These are phyloP conservation scores for Kwoniella dejecticola DNA, from an alignment of 768 basidiomycete genomes.

Conservation along the genomic window DNA sequence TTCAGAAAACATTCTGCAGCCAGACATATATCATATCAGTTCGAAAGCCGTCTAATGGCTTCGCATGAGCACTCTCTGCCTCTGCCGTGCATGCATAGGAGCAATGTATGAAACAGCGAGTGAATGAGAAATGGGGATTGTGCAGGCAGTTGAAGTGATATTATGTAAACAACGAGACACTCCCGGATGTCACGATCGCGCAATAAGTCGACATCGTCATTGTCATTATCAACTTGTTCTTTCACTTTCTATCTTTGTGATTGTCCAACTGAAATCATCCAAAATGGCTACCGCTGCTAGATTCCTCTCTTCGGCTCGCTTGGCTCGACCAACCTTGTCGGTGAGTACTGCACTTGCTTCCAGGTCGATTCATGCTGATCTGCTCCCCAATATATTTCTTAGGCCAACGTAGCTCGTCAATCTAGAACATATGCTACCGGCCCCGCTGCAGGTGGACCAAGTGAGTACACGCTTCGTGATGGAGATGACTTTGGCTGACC, in stretches of 20 bases:
- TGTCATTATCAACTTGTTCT: neutral
- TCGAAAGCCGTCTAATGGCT: no score
- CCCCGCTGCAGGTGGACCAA: slow-evolving; percentile 15
- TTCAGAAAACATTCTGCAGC: no score
- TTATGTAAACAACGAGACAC: no score
- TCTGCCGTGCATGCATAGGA: no score
- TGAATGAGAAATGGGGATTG: no score
- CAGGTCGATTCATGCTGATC: neutral
- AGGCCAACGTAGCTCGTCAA: slow-evolving; percentile 22
- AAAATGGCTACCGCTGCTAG: slow-evolving; percentile 23
- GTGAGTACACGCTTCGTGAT: neutral
- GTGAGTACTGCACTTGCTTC: slow-evolving; percentile 1
- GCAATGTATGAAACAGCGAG: no score
- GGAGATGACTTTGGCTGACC: neutral
- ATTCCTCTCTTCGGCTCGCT: slow-evolving; percentile 18
- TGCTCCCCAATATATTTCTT: neutral
- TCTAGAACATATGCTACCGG: slow-evolving; percentile 17
- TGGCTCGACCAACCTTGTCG: slow-evolving; percentile 11
- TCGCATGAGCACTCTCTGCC: no score
- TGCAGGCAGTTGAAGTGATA: no score
- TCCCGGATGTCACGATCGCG: neutral
- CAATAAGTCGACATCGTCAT: neutral
- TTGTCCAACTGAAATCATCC: neutral
- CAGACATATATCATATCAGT: no score
- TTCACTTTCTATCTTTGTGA: neutral